These are phyloP conservation scores for Chytriomyces confervae DNA, from an alignment of 192 early-diverging fungal genomes.

Conservation along the genomic window DNA sequence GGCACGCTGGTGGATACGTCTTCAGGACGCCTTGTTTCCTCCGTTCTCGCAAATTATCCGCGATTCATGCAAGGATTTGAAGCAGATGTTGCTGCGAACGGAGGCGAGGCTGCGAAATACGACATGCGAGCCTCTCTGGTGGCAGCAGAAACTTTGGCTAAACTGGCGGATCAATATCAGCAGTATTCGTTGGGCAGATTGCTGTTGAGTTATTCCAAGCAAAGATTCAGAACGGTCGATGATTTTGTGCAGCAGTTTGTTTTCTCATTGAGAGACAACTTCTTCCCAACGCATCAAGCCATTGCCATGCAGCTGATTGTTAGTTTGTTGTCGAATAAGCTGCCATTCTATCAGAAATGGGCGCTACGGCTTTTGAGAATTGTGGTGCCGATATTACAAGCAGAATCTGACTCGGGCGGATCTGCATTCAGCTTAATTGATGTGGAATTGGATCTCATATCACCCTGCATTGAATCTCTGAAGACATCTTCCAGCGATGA, in stretches of 20 bases:
- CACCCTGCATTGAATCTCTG: slow-evolving; percentile 72
- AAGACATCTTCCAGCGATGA: slow-evolving; percentile 67
- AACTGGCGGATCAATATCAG: slow-evolving; percentile 56
- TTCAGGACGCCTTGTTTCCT: slow-evolving; percentile 60
- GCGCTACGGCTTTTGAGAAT: slow-evolving; percentile 69
- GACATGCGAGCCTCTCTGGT: slow-evolving; percentile 53
- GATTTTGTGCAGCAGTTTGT: slow-evolving; percentile 79
- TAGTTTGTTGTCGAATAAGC: slow-evolving; percentile 65
- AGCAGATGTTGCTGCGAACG: slow-evolving; percentile 22
- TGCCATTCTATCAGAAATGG: slow-evolving; percentile 66
- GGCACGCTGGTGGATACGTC: slow-evolving; percentile 68
- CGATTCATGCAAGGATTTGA: slow-evolving; percentile 71
- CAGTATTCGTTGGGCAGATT: slow-evolving; percentile 59
- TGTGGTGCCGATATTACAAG: slow-evolving; percentile 64
- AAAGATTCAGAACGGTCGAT: slow-evolving; percentile 68
- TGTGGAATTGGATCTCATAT: slow-evolving; percentile 68
- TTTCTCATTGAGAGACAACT: slow-evolving; percentile 62
- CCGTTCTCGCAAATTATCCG: slow-evolving; percentile 74
- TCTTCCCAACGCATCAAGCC: slow-evolving; percentile 65
- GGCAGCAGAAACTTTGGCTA: slow-evolving; percentile 57
- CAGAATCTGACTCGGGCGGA: slow-evolving; percentile 30
- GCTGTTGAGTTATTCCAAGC: slow-evolving; percentile 65
- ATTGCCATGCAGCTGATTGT: slow-evolving; percentile 67
- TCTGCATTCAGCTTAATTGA: slow-evolving; percentile 22
- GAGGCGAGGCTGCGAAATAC: slow-evolving; percentile 43